These are phyloP conservation scores for Apiotrichum porosum DNA, from an alignment of 1,284 basidiomycete genomes.

Conservation along the genomic window DNA sequence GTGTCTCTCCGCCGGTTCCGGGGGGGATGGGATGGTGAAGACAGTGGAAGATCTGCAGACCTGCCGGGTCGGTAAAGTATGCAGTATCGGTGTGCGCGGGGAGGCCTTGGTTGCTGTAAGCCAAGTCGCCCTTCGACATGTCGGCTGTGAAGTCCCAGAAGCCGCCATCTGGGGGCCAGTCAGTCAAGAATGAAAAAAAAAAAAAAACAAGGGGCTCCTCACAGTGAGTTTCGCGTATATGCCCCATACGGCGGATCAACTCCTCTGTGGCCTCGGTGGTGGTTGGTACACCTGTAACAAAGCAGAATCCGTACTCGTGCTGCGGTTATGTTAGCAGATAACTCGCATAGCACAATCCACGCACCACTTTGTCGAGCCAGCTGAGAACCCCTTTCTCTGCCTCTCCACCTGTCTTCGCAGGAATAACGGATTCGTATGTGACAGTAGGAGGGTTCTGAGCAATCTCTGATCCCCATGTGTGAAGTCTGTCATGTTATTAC, in stretches of 20 bases:
- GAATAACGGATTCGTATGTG: conserved; percentile 69
- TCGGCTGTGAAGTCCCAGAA: conserved; percentile 98
- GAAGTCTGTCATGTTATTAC: no score
- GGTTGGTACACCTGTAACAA: conserved; percentile 73
- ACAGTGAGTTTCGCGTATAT: conserved; percentile 93
- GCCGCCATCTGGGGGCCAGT: conserved; percentile 61
- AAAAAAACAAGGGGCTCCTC: no score
- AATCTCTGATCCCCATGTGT: conserved; percentile 78
- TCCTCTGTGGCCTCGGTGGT: conserved; percentile 80
- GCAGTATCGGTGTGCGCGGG: conserved; percentile 94
- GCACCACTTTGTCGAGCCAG: conserved; percentile 77
- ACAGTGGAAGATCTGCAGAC: conserved; percentile 91
- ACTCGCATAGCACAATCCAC: conserved; percentile 30
- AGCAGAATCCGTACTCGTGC: conserved; percentile 84
- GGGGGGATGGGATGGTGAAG: conserved; percentile 67
- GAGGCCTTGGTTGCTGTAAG: conserved; percentile 80
- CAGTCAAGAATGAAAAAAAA: no score
- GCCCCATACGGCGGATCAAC: conserved; percentile 70
- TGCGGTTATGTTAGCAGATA: conserved; percentile 36
- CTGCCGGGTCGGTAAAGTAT: conserved; percentile 88
- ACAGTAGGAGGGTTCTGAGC: conserved; percentile 70
- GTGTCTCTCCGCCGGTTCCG: conserved; percentile 76
- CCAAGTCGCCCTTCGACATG: conserved; percentile 80
- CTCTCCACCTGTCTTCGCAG: conserved; percentile 8
- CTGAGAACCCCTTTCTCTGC: conserved; percentile 64